Evolutionary conservation across 176 grass and related monocot genomes (phyloP).

Genomic region (Puya raimondii): DNA sequence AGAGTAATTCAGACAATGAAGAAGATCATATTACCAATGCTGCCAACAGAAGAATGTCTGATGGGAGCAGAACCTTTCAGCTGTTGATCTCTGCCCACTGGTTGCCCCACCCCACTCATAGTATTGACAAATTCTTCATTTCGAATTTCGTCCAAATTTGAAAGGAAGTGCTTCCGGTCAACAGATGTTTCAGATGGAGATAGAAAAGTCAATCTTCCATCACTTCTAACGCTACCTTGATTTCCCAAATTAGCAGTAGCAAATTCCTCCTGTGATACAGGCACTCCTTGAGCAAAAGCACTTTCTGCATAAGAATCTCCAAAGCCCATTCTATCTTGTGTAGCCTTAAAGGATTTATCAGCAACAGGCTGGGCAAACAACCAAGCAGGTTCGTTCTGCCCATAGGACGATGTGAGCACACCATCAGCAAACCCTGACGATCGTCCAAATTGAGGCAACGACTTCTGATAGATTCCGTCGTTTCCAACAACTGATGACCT

Average conservation of each 20-base stretch:
- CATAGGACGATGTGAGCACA: slow-evolving; percentile 39
- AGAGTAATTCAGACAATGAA: background rate
- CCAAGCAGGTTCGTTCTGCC: slow-evolving; percentile 55
- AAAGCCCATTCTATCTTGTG: slow-evolving; percentile 38
- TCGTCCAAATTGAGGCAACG: slow-evolving; percentile 43
- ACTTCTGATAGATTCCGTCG: slow-evolving; percentile 50
- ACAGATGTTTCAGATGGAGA: slow-evolving; percentile 50
- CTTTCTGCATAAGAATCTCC: slow-evolving; percentile 41
- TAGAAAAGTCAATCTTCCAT: slow-evolving; percentile 20
- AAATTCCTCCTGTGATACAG: slow-evolving; percentile 29
- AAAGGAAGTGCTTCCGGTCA: slow-evolving; percentile 45
- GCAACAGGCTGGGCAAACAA: slow-evolving; percentile 38
- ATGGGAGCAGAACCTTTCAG: background rate
- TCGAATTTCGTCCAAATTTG: slow-evolving; percentile 43
- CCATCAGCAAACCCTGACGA: slow-evolving; percentile 28
- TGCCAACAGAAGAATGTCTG: background rate
- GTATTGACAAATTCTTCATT: slow-evolving; percentile 48
- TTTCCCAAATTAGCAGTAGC: slow-evolving; percentile 29
- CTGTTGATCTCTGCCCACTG: background rate
- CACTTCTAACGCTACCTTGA: slow-evolving; percentile 1
- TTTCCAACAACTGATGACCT: slow-evolving; percentile 43
- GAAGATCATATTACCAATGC: background rate
- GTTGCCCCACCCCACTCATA: slow-evolving; percentile 13
- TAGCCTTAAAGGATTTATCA: slow-evolving; percentile 41
- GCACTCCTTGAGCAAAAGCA: slow-evolving; percentile 47